Evolutionary conservation across 2,329 filamentous ascomycete genomes (phyloP).

Genomic region (Aspergillus udagawae): DNA sequence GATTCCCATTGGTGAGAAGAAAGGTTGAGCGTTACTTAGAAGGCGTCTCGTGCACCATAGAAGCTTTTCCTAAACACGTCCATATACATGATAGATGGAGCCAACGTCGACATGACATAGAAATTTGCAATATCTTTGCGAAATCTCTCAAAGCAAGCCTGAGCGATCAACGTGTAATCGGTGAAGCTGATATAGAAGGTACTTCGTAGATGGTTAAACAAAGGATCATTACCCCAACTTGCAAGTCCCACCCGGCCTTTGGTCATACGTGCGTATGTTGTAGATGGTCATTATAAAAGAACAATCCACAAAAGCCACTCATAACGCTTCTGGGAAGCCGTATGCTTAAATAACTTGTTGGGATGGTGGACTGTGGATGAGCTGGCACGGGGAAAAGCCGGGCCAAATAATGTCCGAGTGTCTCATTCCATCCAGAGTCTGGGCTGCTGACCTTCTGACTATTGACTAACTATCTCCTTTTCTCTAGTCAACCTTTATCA

Average conservation of each 20-base stretch:
- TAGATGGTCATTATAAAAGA: background rate
- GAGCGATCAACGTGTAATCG: background rate
- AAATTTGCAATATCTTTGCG: background rate
- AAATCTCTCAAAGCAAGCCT: background rate
- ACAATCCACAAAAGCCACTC: background rate
- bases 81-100: background rate
- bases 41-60: background rate
- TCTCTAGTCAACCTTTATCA: background rate
- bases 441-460: background rate
- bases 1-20: background rate
- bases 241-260: background rate
- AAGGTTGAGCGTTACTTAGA: background rate
- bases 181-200: background rate
- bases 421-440: background rate
- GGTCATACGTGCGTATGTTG: background rate
- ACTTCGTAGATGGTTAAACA: background rate
- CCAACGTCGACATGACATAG: background rate
- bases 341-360: background rate
- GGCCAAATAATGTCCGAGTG: conserved; percentile 9
- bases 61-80: background rate
- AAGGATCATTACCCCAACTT: background rate
- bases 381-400: conserved; percentile 1
- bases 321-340: background rate
- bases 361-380: background rate
- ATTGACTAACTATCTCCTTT: background rate